phyloP scores from a whole-genome alignment of 139 green algal genomes.

The Chlorella sp. region DNA sequence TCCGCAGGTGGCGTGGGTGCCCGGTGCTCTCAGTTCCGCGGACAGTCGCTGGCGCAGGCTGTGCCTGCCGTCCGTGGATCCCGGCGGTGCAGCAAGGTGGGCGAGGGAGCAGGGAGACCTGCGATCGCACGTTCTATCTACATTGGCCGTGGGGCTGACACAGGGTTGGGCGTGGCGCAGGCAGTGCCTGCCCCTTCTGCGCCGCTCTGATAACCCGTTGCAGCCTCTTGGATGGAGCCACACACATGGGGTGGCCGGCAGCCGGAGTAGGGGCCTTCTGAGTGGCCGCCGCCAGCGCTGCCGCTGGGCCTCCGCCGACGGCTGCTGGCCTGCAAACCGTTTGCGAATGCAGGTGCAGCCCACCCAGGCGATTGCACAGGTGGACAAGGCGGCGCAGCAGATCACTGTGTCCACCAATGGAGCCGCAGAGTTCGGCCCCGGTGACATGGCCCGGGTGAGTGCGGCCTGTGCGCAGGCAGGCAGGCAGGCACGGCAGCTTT shows the following conservation, averaged over 20 bases:
- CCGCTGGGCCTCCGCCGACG: neutral
- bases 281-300: neutral
- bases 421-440: neutral
- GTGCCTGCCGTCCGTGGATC: neutral
- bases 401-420: slow-evolving; percentile 23
- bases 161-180: neutral
- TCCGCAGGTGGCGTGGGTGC: neutral
- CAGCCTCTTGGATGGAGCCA: neutral
- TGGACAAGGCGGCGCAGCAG: slow-evolving; percentile 17
- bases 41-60: neutral
- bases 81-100: neutral
- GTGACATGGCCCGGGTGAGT: slow-evolving; percentile 28
- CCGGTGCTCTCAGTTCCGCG: neutral
- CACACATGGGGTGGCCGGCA: neutral
- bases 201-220: neutral
- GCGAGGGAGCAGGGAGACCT: neutral
- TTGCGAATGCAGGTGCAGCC: neutral
- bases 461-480: neutral
- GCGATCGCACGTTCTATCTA: neutral
- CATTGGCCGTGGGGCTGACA: neutral
- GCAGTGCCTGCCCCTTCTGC: neutral
- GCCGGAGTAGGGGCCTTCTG: neutral
- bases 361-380: slow-evolving; percentile 9
- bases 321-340: neutral
- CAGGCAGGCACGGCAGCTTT: neutral